Base-by-base conservation (phyloP, 202 grass and related monocot genomes). In the Digitaria exilis region DNA sequence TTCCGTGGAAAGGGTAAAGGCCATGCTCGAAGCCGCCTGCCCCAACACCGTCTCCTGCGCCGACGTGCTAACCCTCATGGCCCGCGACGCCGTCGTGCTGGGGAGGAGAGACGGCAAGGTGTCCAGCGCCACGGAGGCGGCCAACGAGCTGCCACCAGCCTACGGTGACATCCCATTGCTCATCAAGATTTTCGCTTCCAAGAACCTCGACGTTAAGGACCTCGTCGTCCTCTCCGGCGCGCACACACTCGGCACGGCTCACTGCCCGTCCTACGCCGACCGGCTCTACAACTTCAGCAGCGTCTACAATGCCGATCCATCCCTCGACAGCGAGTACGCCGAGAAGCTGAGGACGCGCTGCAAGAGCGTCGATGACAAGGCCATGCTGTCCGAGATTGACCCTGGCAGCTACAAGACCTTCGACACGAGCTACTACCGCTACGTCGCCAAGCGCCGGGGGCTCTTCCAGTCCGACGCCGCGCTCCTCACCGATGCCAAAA, bases 361-460 rank as follows among this genome's bases (percentile, higher is more conserved):
- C 78, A 82, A 24, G 62, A 84, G 77, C 73, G 25, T 45, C 9
- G 60, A 59, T 10, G 84, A 84, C 59, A 37, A 13, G 2, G 63
- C 30, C 1, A 81, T 49, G 66, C 18, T 86, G 0, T 57, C 82
- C 0, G 85, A 88, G 67, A 94, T 94, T 86, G 92, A 86, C 29
- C 89, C 92, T 0, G 89, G 84, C 28, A 89, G 89, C 82, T 81
- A 77, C 80, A 91, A 65, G 52, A 89, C 87, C 26, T 94, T 94
- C 39, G 92, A 94, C 52, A 85, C 80, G 1, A 73, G 65, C 46
- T 94, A 91, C 78, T 94, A 85, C 67, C 83, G 84, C 37, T 31
- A 81, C 2, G 82, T 94, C 18, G 50, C 69, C n/a, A 75, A 81
- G 73, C 65, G 56, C 21, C 60, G 75, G 63, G 88, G 85, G 0